Base-by-base conservation (phyloP, 805 yeast genomes). In the Grigorovia humatica region DNA sequence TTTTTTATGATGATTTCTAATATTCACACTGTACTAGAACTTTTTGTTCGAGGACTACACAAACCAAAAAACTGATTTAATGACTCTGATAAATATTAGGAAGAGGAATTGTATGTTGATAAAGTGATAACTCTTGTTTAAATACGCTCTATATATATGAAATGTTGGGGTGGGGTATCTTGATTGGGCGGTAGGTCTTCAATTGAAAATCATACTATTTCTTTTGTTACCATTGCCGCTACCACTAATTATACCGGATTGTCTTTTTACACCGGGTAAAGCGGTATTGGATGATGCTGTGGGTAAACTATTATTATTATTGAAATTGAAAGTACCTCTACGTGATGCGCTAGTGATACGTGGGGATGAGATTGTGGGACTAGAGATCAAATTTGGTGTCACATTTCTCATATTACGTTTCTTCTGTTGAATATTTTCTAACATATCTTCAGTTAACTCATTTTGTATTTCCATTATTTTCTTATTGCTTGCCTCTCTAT, bases 1-100 rank as follows among this genome's bases (percentile, higher is more conserved):
- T 18, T 27, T 47, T 48, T 42, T 41, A 50, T 58, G 61, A 58
- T 58, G 61, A 58, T 58, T 50, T 47, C 17, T 44, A 51, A 40
- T 46, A 68, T 68, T 68, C 71, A 68, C 71, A 68, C 71, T 68
- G 70, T 68, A 64, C 69, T 64, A 67, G 65, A 55, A 56, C 65
- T 55, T 51, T 23, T 64, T 60, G 63, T 54, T 54, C 60, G 51
- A 66, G 66, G 71, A 66, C 63, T 68, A 65, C 67, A 63, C 48
- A 52, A 48, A 55, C 57, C 58, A 55, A 58, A 64, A 63, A 59
- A 68, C 70, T 68, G 71, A 68, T 68, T 68, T 68, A 68, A 67
- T 68, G 70, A 67, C 70, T 68, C 71, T 68, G 71, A 66, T 52
- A 38, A 23, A 12, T 38, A 8, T 46, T 48, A 27, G 49, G 40